phyloP scores from a whole-genome alignment of 2,329 filamentous ascomycete genomes.

The Cercospora sp. region DNA sequence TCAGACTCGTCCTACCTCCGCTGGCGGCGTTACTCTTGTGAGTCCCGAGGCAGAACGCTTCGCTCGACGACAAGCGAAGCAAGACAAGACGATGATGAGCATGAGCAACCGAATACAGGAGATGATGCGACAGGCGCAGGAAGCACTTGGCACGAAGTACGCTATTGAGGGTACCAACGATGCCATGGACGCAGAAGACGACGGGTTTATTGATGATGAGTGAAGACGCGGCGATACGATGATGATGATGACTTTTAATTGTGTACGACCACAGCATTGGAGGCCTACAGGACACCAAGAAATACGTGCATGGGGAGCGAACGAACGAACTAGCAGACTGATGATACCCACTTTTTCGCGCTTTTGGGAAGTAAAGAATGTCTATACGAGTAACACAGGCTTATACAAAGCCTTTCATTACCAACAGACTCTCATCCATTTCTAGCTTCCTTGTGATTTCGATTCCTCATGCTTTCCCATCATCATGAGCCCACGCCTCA shows the following conservation, averaged over 20 bases:
- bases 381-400: not conserved
- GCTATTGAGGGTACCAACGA: conserved; percentile 41
- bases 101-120: conserved; percentile 77
- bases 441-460: not conserved
- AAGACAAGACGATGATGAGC: conserved; percentile 74
- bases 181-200: conserved; percentile 37
- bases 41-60: conserved; percentile 70
- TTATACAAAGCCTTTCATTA: too few relatives aligned
- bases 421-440: too few relatives aligned
- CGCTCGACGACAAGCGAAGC: conserved; percentile 67
- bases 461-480: not conserved
- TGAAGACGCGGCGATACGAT: conserved; percentile 19
- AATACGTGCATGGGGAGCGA: not conserved
- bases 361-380: not conserved
- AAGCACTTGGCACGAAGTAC: conserved; percentile 66
- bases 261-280: not conserved
- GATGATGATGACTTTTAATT: not conserved
- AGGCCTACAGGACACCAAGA: not conserved
- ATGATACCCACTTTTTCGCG: conserved; percentile 16
- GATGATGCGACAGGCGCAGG: conserved; percentile 86
- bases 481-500: conserved; percentile 9
- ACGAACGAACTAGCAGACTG: conserved; percentile 2
- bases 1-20: conserved; percentile 25
- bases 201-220: conserved; percentile 36
- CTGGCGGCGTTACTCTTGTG: conserved; percentile 30